Base-by-base conservation (phyloP, 805 yeast species). In the Priceomyces medius region DNA sequence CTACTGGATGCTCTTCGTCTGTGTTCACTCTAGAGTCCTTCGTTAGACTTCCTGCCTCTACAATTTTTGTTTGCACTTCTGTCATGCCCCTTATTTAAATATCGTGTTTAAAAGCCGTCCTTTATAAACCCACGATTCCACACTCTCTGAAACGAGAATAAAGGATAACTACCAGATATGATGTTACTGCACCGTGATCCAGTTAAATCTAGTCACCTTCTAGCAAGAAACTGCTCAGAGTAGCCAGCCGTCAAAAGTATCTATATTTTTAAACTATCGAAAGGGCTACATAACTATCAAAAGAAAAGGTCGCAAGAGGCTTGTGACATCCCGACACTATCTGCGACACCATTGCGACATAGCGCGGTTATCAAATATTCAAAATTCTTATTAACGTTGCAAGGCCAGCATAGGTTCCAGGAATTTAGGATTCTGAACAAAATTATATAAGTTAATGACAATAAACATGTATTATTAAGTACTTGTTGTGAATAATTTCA, bases 271-370 rank as follows among this genome's bases (percentile, higher is more conserved):
- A 21, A 21, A 6, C 9, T 9, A 9, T 21, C 17, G 20, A 31
- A 31, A 31, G 34, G 34, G 34, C 34, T 31, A 19, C 34, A 6
- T 31, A 31, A 31, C 34, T 31, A 16, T 13, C 18, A 31, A 31
- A 31, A 16, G 34, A 31, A 16, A 31, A 31, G 21, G 14, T 26
- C 14, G 29, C 29, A 26, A 26, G 14, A 26, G 12, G n/a, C 14
- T 26, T 14, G 29, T 26, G n/a, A n/a, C n/a, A n/a, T n/a, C n/a
- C n/a, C 29, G 29, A 26, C 14, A 26, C 7, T 10, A n/a, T 10
- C 29, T 21, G 14, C 29, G 29, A 26, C 29, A 26, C n/a, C n/a
- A 5, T n/a, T 21, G 29, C 12, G 29, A 34, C n/a, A 17, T 34
- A 19, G 12, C 28, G 26, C 26, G 28, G 17, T 20, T 34, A 34